These are phyloP conservation scores for Lactarius hatsudake DNA, from an alignment of 768 basidiomycete genomes.

Conservation along the genomic window DNA sequence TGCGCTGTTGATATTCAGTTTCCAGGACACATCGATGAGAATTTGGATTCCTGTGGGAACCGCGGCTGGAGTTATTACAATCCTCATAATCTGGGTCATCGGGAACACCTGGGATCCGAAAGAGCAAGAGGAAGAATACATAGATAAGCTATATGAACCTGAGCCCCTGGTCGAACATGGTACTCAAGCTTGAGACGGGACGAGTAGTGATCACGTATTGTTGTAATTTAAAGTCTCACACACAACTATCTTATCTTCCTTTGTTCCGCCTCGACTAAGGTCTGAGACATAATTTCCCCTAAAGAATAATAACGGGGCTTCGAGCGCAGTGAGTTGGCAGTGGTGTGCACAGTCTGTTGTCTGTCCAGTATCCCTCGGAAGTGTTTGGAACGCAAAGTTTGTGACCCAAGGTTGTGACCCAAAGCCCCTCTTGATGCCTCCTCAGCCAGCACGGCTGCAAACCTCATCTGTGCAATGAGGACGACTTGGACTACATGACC, in stretches of 20 bases:
- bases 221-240: background rate
- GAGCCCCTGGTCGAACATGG: background rate
- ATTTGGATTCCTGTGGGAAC: conserved; percentile 8
- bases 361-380: background rate
- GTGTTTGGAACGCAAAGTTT: too few relatives aligned
- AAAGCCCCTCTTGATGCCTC: too few relatives aligned
- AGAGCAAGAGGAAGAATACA: background rate
- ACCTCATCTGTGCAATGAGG: too few relatives aligned
- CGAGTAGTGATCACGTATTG: background rate
- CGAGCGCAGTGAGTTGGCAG: background rate
- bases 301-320: background rate
- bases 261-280: background rate
- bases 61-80: background rate
- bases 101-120: conserved; percentile 10
- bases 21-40: background rate
- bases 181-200: background rate
- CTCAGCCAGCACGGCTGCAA: too few relatives aligned
- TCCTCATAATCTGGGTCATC: conserved; percentile 12
- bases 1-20: conserved; percentile 33
- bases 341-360: background rate
- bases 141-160: background rate
- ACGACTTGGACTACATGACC: too few relatives aligned
- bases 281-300: background rate
- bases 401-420: too few relatives aligned
- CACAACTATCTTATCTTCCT: background rate